Evolutionary conservation across 345 rosid species (phyloP).

Genomic region (Cochlearia excelsa): DNA sequence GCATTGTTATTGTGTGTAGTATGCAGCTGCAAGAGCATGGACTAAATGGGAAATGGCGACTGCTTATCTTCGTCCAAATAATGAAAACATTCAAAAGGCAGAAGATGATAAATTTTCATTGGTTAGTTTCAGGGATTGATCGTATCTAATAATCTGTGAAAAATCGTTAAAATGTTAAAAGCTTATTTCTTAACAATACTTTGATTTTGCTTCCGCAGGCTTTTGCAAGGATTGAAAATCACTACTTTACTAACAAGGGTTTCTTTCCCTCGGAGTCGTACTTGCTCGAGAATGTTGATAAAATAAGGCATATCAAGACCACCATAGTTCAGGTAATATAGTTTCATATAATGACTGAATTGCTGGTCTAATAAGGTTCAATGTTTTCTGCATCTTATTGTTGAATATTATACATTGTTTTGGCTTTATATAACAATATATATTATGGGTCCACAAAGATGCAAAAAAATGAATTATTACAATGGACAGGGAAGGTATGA

Average conservation of each 20-base stretch:
- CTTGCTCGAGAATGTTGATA: slow-evolving; percentile 80
- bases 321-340: slow-evolving; percentile 73
- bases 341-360: too few relatives aligned
- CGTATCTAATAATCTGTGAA: neutral
- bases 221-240: slow-evolving; percentile 97
- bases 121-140: slow-evolving; percentile 43
- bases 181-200: neutral
- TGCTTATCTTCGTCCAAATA: slow-evolving; percentile 75
- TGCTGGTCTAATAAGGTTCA: too few relatives aligned
- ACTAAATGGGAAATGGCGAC: slow-evolving; percentile 99
- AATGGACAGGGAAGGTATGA: slow-evolving; percentile 92
- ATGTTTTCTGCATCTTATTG: neutral
- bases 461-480: neutral
- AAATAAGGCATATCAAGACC: slow-evolving; percentile 78
- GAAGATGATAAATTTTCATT: slow-evolving; percentile 84
- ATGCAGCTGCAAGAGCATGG: slow-evolving; percentile 96
- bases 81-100: slow-evolving; percentile 74
- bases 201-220: slow-evolving; percentile 49
- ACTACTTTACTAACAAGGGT: slow-evolving; percentile 82
- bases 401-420: neutral
- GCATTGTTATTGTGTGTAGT: slow-evolving; percentile 35
- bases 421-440: neutral
- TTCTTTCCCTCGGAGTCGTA: slow-evolving; percentile 74
- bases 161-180: neutral
- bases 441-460: too few relatives aligned